phyloP scores from a whole-genome alignment of 164 flowering plant species.

The Liquidambar formosana region DNA sequence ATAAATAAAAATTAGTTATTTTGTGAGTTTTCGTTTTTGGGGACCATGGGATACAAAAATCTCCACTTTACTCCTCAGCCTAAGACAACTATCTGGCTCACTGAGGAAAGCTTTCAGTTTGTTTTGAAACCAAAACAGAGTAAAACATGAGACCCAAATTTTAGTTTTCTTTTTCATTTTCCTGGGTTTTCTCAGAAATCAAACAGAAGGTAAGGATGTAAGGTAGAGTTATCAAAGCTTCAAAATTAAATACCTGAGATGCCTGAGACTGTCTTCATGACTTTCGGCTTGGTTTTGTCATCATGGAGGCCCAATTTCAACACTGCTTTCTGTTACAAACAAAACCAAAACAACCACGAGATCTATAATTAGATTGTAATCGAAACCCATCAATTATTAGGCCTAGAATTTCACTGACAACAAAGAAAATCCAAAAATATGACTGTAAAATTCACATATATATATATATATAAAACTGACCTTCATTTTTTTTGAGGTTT shows the following conservation, averaged over 20 bases:
- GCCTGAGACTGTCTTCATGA: constrained; percentile 40
- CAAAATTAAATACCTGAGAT: constrained; percentile 29
- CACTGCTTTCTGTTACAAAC: constrained; percentile 39
- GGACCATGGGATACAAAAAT: not conserved
- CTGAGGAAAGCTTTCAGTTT: too few relatives aligned
- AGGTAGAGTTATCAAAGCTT: not conserved
- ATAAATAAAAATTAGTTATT: not conserved
- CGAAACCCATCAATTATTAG: not conserved
- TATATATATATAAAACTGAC: constrained; percentile 1
- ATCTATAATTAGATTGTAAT: not conserved
- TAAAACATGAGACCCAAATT: not conserved
- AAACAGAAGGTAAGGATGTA: not conserved
- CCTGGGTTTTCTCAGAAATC: not conserved
- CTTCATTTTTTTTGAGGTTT: constrained; percentile 11
- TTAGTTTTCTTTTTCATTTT: not conserved
- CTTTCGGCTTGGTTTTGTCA: constrained; percentile 42
- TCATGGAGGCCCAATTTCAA: constrained; percentile 37
- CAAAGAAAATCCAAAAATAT: not conserved
- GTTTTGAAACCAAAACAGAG: too few relatives aligned
- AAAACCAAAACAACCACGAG: not conserved
- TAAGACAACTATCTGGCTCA: not conserved
- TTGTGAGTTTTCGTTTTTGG: not conserved
- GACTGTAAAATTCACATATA: too few relatives aligned
- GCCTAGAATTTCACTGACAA: too few relatives aligned
- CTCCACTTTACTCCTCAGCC: not conserved